These are phyloP conservation scores for Selenicereus undatus DNA, from an alignment of 148 eudicot genomes.

Conservation along the genomic window DNA sequence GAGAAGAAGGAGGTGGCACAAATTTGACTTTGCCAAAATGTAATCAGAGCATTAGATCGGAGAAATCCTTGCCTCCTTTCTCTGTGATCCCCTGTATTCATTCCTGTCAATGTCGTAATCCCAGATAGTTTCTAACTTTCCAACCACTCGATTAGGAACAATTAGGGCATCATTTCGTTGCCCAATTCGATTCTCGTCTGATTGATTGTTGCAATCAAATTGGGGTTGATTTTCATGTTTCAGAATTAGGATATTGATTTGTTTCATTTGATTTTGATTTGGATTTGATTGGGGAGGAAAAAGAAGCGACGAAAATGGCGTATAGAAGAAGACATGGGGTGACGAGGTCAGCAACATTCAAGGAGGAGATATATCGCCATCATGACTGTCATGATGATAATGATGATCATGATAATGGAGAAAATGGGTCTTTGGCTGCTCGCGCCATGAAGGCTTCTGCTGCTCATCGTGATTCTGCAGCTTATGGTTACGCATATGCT, in stretches of 20 bases:
- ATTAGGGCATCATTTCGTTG: neutral
- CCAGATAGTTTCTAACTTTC: conserved; percentile 13
- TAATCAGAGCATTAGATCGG: neutral
- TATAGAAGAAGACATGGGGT: conserved; percentile 63
- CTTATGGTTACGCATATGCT: neutral
- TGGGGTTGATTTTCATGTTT: neutral
- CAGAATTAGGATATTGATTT: neutral
- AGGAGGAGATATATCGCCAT: conserved; percentile 6
- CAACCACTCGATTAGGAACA: neutral
- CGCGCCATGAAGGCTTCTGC: conserved; percentile 1
- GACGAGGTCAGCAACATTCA: conserved; percentile 45
- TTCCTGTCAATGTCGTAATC: neutral
- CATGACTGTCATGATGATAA: neutral
- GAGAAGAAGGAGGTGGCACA: too few relatives aligned
- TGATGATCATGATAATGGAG: conserved; percentile 7
- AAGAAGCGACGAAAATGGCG: conserved; percentile 40
- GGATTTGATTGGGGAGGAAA: neutral
- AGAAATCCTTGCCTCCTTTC: neutral
- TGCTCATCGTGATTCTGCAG: conserved; percentile 1
- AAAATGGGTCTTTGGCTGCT: neutral
- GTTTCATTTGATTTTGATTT: neutral
- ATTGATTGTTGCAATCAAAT: neutral
- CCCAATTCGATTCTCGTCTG: neutral
- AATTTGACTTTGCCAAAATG: conserved; percentile 2
- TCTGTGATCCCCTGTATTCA: neutral